Evolutionary conservation across 306 rosid species (phyloP).

Genomic region (peach (Prunus persica)): Prunus_persica_NCBIv2 NC_034016.1:15672501-15673000

Average conservation of each 20-base stretch:
- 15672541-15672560: conserved; percentile 1
- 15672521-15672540: not conserved
- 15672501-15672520: not conserved
- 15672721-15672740: conserved; percentile 90
- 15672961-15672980: not conserved
- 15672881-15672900: not conserved
- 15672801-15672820: not conserved
- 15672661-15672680: conserved; percentile 37
- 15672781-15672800: not conserved
- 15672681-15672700: conserved; percentile 56
- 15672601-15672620: conserved; percentile 85
- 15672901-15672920: not conserved
- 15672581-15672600: conserved; percentile 14
- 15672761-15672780: not conserved
- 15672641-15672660: conserved; percentile 31
- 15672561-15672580: conserved; percentile 21
- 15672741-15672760: conserved; percentile 62
- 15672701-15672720: conserved; percentile 89
- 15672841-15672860: not conserved
- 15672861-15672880: not conserved
- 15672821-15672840: not conserved
- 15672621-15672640: conserved; percentile 38
- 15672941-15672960: not conserved
- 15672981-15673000: not conserved
- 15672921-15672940: not conserved